phyloP scores from a whole-genome alignment of 352 stramenopile genomes.

The Thraustochytrium aureum region DNA sequence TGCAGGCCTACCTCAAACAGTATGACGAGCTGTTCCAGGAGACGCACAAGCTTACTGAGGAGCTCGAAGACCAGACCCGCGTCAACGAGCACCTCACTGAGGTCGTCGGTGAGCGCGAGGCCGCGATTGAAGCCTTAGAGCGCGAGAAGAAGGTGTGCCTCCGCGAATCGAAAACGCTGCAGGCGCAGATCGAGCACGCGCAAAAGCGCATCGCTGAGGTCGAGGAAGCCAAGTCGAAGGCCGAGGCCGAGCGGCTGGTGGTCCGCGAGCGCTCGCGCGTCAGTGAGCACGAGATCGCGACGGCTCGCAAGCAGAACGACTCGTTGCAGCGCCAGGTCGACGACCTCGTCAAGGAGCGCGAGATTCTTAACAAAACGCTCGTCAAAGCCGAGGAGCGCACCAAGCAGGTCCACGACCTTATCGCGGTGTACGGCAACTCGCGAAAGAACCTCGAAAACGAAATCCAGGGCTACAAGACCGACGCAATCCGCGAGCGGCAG shows the following conservation, averaged over 20 bases:
- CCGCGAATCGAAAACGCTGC: slow-evolving; percentile 69
- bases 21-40: slow-evolving; percentile 73
- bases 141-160: slow-evolving; percentile 65
- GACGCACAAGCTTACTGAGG: slow-evolving; percentile 54
- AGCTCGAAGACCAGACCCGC: slow-evolving; percentile 57
- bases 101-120: slow-evolving; percentile 61
- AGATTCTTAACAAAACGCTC: slow-evolving; percentile 60
- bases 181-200: slow-evolving; percentile 58
- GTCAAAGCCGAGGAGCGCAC: slow-evolving; percentile 58
- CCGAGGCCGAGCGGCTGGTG: slow-evolving; percentile 20
- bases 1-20: slow-evolving; percentile 79
- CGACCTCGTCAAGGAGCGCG: slow-evolving; percentile 61
- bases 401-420: slow-evolving; percentile 66
- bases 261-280: slow-evolving; percentile 25
- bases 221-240: slow-evolving; percentile 33
- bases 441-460: slow-evolving; percentile 84
- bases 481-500: slow-evolving; percentile 71
- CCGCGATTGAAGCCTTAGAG: slow-evolving; percentile 67
- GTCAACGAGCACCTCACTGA: slow-evolving; percentile 55
- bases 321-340: slow-evolving; percentile 71
- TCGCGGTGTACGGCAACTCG: slow-evolving; percentile 85
- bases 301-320: slow-evolving; percentile 70
- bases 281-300: slow-evolving; percentile 59
- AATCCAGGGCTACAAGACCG: slow-evolving; percentile 72
- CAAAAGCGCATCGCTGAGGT: slow-evolving; percentile 54